Evolutionary conservation across 305 asterid species (phyloP).

Genomic region (Rubia tinctorum): DNA sequence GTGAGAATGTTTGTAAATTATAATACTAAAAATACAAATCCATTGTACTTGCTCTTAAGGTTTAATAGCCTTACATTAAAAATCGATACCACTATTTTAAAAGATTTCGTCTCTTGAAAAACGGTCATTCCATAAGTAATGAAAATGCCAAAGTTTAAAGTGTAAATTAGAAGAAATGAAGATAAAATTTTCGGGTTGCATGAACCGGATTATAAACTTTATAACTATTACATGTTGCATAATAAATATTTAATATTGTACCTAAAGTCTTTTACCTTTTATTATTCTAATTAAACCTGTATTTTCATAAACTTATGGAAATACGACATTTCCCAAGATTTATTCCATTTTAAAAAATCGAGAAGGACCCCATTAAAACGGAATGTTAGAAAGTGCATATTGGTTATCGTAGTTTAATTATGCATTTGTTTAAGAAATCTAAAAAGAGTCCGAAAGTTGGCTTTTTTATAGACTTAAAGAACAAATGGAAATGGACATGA

Average conservation of each 20-base stretch:
- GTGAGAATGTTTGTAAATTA: background rate
- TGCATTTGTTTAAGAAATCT: background rate
- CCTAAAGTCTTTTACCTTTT: no score
- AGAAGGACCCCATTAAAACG: background rate
- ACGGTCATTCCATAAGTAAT: no score
- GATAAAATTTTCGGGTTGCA: no score
- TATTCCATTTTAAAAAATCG: no score
- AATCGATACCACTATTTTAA: background rate
- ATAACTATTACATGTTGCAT: no score
- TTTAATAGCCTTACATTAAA: background rate
- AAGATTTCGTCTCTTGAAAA: no score
- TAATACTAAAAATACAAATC: background rate
- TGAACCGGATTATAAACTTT: no score
- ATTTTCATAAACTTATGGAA: background rate
- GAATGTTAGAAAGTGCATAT: constrained; percentile 11
- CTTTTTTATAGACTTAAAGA: background rate
- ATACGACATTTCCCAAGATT: no score
- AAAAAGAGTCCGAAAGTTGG: constrained; percentile 6
- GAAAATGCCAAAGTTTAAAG: no score
- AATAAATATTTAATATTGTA: no score
- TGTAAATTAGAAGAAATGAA: no score
- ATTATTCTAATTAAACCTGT: background rate
- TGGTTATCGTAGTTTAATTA: constrained; percentile 12
- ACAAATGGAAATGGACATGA: background rate
- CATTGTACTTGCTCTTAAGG: constrained; percentile 4